Base-by-base conservation (phyloP, 768 basidiomycete genomes). In the Lactarius indigo region DNA sequence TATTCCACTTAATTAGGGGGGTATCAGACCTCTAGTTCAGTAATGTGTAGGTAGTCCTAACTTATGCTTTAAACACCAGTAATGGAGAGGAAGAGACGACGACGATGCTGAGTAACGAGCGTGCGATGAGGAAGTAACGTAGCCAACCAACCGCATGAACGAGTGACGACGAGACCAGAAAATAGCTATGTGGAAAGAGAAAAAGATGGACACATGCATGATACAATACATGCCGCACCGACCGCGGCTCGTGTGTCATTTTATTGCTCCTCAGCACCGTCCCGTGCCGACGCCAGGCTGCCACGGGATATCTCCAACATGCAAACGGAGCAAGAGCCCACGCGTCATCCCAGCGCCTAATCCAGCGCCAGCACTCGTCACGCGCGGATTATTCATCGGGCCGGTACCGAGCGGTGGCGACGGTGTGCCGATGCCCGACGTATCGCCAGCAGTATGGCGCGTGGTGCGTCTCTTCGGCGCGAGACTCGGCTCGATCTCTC, bases 401-500 rank as follows among this genome's bases (percentile, higher is more conserved):
- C 73, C 74, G 56, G 68, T 64, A 59, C 64, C 71, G 31, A 72
- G 69, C 9, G 71, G 67, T 0, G 63, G 72, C 63, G 63, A 70
- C 30, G 42, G 72, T 47, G 64, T 72, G 64, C 63, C 60, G 37
- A 78, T 75, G 30, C 80, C 79, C 30, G 82, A 80, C 20, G 87
- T 83, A 71, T 92, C 91, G 18, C 90, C 91, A 1, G 90, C 87
- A 2, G 90, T 82, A 63, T 91, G 80, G 64, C 90, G 81, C 73
- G 85, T 77, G 71, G 79, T 74, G 62, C 73, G 55, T 33, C 55
- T 84, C 77, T 87, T 90, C 2, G 92, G 91, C 42, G 84, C 84
- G 52, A 94, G 81, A 0, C 87, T 83, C 0, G 92, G 92, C 28
- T 92, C 80, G 65, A 94, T 92, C 76, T 94, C 92, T 71, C 89